Percentiles rank a stretch among this genome's conserved stretches.
Evolutionary conservation across 306 rosid genomes (phyloP).

Genomic region (Lupinus albus): DNA sequence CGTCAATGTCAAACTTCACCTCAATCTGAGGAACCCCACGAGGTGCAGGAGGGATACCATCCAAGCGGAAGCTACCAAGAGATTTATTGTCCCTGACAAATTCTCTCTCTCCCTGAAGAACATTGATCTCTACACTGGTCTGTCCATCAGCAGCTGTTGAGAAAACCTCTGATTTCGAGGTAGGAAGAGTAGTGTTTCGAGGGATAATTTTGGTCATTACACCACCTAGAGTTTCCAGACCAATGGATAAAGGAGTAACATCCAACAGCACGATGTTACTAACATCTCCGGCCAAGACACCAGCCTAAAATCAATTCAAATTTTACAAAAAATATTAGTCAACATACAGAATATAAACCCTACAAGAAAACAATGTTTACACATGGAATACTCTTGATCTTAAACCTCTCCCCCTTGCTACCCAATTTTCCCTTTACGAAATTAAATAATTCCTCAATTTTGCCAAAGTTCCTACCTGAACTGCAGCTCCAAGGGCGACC

Average conservation of each 20-base stretch:
- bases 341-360: not conserved
- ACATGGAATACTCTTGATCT: not conserved
- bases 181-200: constrained; percentile 91
- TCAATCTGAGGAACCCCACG: constrained; percentile 98
- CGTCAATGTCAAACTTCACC: constrained; percentile 95
- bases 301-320: constrained; percentile 60
- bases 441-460: not conserved
- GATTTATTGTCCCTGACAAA: constrained; percentile 96
- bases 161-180: constrained; percentile 95
- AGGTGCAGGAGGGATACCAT: constrained; percentile 94
- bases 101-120: constrained; percentile 94
- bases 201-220: constrained; percentile 97
- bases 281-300: constrained; percentile 90
- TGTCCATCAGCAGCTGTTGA: constrained; percentile 96
- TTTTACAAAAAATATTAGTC: not conserved
- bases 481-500: constrained; percentile 96
- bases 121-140: constrained; percentile 93
- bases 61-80: constrained; percentile 93
- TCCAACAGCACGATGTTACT: constrained; percentile 89
- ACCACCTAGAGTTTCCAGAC: constrained; percentile 91
- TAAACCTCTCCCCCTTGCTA: not conserved
- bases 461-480: constrained; percentile 57
- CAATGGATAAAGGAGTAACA: constrained; percentile 78
- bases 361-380: not conserved
- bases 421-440: not conserved